Conservation (phyloP, 2,329 filamentous ascomycete genomes). For the Ophiostoma pallidulum region DNA sequence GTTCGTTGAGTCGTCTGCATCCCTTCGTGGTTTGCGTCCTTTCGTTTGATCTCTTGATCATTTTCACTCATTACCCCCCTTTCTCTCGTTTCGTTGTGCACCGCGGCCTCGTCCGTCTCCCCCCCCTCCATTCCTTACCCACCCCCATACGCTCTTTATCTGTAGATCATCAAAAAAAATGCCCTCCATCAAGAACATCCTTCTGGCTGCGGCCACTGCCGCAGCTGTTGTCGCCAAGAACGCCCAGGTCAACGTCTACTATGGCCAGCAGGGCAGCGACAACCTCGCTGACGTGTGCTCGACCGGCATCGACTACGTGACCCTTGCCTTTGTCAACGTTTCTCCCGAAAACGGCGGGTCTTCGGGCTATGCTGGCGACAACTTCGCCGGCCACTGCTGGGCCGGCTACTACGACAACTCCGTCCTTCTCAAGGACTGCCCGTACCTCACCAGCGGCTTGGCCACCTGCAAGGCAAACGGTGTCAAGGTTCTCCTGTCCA, state of each 20-base stretch:
- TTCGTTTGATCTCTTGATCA: slow-evolving; percentile 17
- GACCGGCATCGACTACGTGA: slow-evolving; percentile 30
- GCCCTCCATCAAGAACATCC: slow-evolving; percentile 18
- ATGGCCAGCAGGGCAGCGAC: slow-evolving; percentile 22
- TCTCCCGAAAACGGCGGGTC: slow-evolving; percentile 29
- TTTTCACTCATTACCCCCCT: slow-evolving; percentile 6
- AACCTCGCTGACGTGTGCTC: slow-evolving; percentile 24
- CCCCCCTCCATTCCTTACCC: too few relatives aligned
- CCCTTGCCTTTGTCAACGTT: slow-evolving; percentile 30
- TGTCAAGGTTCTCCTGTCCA: slow-evolving; percentile 55
- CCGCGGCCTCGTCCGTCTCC: neutral
- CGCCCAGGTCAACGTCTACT: slow-evolving; percentile 25
- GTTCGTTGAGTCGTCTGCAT: slow-evolving; percentile 12
- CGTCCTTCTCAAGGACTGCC: slow-evolving; percentile 26
- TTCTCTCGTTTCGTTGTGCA: neutral
- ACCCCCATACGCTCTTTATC: neutral
- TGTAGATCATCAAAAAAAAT: slow-evolving; percentile 1
- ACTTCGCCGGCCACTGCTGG: slow-evolving; percentile 31
- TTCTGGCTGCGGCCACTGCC: slow-evolving; percentile 20
- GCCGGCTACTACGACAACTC: slow-evolving; percentile 24
- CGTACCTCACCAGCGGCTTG: slow-evolving; percentile 26
- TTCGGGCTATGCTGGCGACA: slow-evolving; percentile 27
- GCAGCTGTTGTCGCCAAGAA: slow-evolving; percentile 18
- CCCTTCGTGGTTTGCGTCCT: slow-evolving; percentile 18
- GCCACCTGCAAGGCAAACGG: slow-evolving; percentile 43